These are phyloP conservation scores for Adiantum capillusveneris DNA, from an alignment of 75 land plant genomes.

Conservation along the genomic window DNA sequence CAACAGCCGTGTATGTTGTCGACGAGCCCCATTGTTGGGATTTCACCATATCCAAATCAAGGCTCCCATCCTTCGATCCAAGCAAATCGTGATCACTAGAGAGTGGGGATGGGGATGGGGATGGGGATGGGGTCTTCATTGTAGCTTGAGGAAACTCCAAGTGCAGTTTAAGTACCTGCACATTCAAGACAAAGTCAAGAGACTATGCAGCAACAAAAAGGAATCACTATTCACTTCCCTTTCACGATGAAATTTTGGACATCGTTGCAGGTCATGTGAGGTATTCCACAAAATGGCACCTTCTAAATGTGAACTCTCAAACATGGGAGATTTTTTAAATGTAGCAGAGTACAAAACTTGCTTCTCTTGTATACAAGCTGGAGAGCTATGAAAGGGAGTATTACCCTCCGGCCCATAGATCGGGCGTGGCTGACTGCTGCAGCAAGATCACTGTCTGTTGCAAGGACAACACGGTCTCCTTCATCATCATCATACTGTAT, in stretches of 20 bases:
- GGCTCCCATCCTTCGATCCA: background rate
- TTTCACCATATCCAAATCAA: background rate
- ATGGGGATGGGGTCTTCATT: no score
- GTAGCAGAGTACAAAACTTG: no score
- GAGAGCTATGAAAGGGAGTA: no score
- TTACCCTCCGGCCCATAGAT: conserved; percentile 75
- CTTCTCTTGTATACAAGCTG: no score
- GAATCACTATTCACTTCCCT: no score
- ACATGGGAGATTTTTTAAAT: no score
- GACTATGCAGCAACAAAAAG: no score
- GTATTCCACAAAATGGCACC: no score
- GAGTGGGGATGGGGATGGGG: background rate
- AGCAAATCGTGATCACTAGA: background rate
- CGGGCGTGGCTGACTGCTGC: conserved; percentile 83
- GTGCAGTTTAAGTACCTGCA: conserved; percentile 58
- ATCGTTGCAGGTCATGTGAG: no score
- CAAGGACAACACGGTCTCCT: conserved; percentile 74
- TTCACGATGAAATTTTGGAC: no score
- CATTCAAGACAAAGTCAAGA: no score
- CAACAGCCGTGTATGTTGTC: conserved; percentile 21
- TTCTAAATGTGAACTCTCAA: no score
- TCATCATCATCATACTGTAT: conserved; percentile 94
- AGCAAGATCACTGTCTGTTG: conserved; percentile 76
- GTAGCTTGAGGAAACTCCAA: conserved; percentile 20
- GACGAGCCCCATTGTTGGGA: conserved; percentile 14